phyloP scores from a whole-genome alignment of 208 protist genomes.

The Vickermania ingenoplastis region DNA sequence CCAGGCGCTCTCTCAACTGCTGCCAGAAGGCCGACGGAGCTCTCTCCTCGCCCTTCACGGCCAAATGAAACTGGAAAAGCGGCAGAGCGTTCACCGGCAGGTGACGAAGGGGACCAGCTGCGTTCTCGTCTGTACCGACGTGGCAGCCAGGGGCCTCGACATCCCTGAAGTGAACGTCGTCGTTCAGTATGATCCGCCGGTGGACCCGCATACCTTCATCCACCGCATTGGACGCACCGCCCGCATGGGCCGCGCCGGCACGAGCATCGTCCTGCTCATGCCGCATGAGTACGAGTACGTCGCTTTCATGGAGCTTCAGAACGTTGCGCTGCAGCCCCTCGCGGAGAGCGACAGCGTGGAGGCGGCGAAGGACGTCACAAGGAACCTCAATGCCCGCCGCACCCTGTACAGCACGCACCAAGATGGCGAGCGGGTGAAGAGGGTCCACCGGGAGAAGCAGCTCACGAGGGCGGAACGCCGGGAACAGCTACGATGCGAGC shows the following conservation, averaged over 20 bases:
- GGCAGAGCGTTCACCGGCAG: conserved; percentile 69
- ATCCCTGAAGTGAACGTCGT: conserved; percentile 93
- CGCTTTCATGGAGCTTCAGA: conserved; percentile 86
- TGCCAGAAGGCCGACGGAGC: conserved; percentile 45
- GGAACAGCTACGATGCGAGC: conserved; percentile 50
- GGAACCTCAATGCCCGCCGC: conserved; percentile 50
- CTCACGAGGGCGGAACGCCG: conserved; percentile 59
- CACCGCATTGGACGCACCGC: conserved; percentile 96
- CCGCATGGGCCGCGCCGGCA: conserved; percentile 90
- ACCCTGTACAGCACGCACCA: conserved; percentile 59
- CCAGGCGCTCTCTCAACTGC: conserved; percentile 50
- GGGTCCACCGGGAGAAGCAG: conserved; percentile 59
- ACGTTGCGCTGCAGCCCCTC: conserved; percentile 70
- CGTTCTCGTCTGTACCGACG: conserved; percentile 95
- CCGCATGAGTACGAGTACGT: conserved; percentile 91
- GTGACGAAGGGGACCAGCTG: conserved; percentile 45
- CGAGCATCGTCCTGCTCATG: conserved; percentile 89
- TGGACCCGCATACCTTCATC: conserved; percentile 92
- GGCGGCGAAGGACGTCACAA: conserved; percentile 30
- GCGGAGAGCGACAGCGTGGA: conserved; percentile 60
- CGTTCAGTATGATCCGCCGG: conserved; percentile 96
- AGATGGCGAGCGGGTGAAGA: conserved; percentile 49
- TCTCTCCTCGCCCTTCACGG: conserved; percentile 84
- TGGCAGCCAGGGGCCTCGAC: conserved; percentile 94
- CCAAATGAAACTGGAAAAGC: conserved; percentile 86